phyloP scores from a whole-genome alignment of 139 green algal species.

The Volvox reticuliferus region DNA sequence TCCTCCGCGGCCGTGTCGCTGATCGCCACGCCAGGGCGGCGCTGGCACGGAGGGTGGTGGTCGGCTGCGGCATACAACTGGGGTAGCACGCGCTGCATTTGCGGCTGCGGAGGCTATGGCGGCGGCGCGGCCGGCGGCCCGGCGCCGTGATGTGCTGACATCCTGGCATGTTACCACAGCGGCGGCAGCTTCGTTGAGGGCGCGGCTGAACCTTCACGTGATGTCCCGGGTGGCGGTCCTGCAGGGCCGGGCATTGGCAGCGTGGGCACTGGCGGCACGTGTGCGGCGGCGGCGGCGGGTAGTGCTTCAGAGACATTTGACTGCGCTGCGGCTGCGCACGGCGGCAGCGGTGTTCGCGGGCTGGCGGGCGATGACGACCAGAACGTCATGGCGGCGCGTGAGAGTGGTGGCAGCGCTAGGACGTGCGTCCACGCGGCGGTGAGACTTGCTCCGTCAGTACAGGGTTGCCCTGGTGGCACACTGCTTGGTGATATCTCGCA shows the following conservation, averaged over 20 bases:
- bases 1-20: not conserved
- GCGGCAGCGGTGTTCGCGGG: not conserved
- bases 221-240: not conserved
- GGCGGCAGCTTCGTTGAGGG: not conserved
- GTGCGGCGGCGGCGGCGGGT: slow-evolving; percentile 1
- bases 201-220: not conserved
- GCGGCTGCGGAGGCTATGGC: not conserved
- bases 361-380: not conserved
- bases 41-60: not conserved
- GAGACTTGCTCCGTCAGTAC: not conserved
- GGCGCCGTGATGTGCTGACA: not conserved
- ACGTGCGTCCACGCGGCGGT: not conserved
- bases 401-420: not conserved
- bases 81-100: not conserved
- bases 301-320: not conserved
- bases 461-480: too few relatives aligned
- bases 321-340: not conserved
- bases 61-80: not conserved
- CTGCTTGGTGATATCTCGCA: too few relatives aligned
- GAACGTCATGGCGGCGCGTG: not conserved
- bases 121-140: too few relatives aligned
- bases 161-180: not conserved
- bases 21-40: not conserved
- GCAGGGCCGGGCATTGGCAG: not conserved
- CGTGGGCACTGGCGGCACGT: not conserved